phyloP scores from a whole-genome alignment of 768 basidiomycete genomes.

The Coprinopsis strossmayeri region DNA sequence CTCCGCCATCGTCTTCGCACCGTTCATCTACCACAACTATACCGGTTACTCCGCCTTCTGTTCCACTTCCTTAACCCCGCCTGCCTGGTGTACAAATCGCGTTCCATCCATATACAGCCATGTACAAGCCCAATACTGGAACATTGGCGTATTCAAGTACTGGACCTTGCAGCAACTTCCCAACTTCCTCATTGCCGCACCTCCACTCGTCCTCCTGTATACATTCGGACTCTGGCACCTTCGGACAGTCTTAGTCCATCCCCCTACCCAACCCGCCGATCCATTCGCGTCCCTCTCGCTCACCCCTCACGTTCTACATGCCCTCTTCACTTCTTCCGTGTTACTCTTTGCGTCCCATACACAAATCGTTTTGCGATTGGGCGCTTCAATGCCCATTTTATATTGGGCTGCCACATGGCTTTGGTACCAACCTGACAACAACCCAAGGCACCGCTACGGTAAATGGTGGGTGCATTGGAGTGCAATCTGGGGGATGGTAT shows the following conservation, averaged over 20 bases:
- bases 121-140: constrained; percentile 85
- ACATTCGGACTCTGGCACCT: constrained; percentile 26
- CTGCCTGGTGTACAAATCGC: constrained; percentile 56
- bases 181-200: constrained; percentile 77
- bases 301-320: constrained; percentile 72
- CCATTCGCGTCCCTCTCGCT: constrained; percentile 24
- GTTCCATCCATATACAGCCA: constrained; percentile 75
- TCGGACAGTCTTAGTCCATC: not conserved
- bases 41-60: constrained; percentile 69
- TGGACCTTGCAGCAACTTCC: constrained; percentile 82
- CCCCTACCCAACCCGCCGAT: not conserved
- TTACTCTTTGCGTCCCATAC: constrained; percentile 78
- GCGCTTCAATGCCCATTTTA: constrained; percentile 66
- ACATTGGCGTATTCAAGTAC: constrained; percentile 77
- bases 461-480: constrained; percentile 70
- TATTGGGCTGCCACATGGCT: constrained; percentile 86
- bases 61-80: constrained; percentile 7
- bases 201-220: constrained; percentile 52
- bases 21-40: constrained; percentile 70
- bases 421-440: constrained; percentile 7
- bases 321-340: constrained; percentile 50
- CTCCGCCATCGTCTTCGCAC: constrained; percentile 43
- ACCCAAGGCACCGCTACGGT: not conserved
- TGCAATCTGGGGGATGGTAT: constrained; percentile 65
- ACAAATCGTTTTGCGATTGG: constrained; percentile 79